phyloP scores from a whole-genome alignment of 177 flowering plant genomes.

The Vitis hybrid region DNA sequence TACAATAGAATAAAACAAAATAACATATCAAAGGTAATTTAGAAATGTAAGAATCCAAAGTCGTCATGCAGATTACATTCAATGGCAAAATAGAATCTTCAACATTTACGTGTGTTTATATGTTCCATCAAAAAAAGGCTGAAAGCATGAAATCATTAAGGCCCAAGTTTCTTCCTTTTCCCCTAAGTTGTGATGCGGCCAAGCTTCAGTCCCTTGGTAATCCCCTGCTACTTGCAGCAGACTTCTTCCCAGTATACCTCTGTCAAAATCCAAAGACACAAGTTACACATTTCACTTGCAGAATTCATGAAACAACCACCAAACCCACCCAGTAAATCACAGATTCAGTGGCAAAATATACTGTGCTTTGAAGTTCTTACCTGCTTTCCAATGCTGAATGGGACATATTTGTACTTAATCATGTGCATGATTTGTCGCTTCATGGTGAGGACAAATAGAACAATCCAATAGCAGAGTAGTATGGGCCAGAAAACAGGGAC shows the following conservation, averaged over 20 bases:
- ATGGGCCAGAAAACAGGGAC: slow-evolving; percentile 86
- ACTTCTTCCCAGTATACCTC: slow-evolving; percentile 43
- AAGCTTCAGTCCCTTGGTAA: slow-evolving; percentile 22
- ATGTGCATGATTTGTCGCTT: slow-evolving; percentile 80
- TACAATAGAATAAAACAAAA: no score
- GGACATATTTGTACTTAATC: slow-evolving; percentile 69
- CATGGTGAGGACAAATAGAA: slow-evolving; percentile 72
- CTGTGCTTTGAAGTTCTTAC: slow-evolving; percentile 25
- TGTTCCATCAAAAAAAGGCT: not conserved
- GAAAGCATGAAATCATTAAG: not conserved
- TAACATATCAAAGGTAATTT: no score
- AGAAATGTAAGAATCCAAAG: no score
- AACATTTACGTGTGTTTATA: not conserved
- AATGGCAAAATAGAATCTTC: not conserved
- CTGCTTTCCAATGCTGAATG: slow-evolving; percentile 73
- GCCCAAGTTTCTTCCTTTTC: not conserved
- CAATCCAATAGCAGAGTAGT: slow-evolving; percentile 69
- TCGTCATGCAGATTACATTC: not conserved
- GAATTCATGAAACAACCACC: not conserved
- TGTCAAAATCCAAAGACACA: slow-evolving; percentile 15
- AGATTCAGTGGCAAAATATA: no score
- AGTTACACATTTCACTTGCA: not conserved
- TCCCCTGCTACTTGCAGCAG: slow-evolving; percentile 30
- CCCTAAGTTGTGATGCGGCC: not conserved
- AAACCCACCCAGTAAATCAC: not conserved